Percentiles rank a stretch among this genome's conserved stretches.
phyloP scores from a whole-genome alignment of 176 grass and related monocot species.

The Triticum urartu region DNA sequence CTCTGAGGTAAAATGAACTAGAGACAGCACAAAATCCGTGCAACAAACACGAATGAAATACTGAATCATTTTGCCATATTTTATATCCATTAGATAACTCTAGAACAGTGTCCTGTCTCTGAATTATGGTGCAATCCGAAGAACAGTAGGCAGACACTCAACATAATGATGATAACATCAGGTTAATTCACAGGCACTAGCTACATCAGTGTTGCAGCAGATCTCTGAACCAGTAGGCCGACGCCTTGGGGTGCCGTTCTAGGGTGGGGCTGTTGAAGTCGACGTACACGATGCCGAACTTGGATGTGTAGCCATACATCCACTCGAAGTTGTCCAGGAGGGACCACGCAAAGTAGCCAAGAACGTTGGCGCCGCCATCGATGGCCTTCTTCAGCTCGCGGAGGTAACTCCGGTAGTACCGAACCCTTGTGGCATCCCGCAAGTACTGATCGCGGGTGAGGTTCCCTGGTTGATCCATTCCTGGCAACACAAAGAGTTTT shows the following conservation, averaged over 20 bases:
- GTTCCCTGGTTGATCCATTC: conserved; percentile 70
- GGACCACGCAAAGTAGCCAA: conserved; percentile 67
- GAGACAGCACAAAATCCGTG: too few species aligned
- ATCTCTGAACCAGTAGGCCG: background rate
- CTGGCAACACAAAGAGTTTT: background rate
- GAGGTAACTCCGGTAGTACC: conserved; percentile 49
- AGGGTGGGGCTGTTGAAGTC: background rate
- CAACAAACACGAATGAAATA: too few species aligned
- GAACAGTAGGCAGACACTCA: too few species aligned
- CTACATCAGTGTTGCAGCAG: background rate
- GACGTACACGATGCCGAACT: conserved; percentile 50
- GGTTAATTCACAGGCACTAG: too few species aligned
- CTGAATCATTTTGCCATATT: too few species aligned
- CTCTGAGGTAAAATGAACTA: too few species aligned
- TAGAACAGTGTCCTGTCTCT: too few species aligned
- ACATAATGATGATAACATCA: too few species aligned
- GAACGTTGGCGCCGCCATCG: conserved; percentile 47
- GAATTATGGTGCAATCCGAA: too few species aligned
- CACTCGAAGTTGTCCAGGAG: conserved; percentile 67
- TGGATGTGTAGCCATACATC: conserved; percentile 44
- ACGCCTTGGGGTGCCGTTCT: background rate
- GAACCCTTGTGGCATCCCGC: conserved; percentile 27
- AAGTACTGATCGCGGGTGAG: conserved; percentile 39
- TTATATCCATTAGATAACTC: too few species aligned
- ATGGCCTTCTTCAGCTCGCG: conserved; percentile 50